These are phyloP conservation scores for Penicillium cataractarum DNA, from an alignment of 495 filamentous ascomycete genomes.

Conservation along the genomic window DNA sequence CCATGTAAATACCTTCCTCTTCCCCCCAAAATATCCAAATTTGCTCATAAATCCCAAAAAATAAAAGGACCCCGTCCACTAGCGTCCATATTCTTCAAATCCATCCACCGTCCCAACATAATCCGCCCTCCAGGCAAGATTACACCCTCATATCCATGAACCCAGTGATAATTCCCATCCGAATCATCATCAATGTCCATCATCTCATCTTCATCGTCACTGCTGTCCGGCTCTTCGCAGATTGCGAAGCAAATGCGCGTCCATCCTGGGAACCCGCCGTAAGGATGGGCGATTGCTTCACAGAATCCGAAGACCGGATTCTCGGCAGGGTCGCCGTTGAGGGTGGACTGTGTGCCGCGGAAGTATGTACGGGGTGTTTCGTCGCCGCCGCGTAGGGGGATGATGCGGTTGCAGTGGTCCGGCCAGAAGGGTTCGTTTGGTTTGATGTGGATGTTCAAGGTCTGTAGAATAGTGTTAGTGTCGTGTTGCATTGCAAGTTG, in stretches of 20 bases:
- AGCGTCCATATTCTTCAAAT: conserved; percentile 25
- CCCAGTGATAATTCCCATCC: conserved; percentile 27
- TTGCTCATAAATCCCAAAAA: conserved; percentile 49
- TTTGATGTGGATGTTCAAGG: conserved; percentile 23
- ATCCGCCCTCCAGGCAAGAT: conserved; percentile 52
- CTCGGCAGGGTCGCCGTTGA: conserved; percentile 7
- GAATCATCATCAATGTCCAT: conserved; percentile 23
- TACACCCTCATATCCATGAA: conserved; percentile 52
- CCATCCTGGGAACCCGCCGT: conserved; percentile 43
- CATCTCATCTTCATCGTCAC: conserved; percentile 12
- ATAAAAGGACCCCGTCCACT: conserved; percentile 54
- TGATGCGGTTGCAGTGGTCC: conserved; percentile 23
- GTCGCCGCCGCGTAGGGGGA: conserved; percentile 9
- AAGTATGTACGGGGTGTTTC: conserved; percentile 27
- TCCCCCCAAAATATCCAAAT: not conserved
- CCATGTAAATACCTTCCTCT: not conserved
- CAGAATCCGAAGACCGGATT: conserved; percentile 37
- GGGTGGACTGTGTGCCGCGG: conserved; percentile 25
- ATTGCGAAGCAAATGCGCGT: conserved; percentile 47
- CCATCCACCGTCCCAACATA: conserved; percentile 54
- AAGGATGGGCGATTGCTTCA: conserved; percentile 28
- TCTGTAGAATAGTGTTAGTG: conserved; percentile 21
- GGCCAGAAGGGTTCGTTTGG: conserved; percentile 31
- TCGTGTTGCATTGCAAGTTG: too few relatives aligned
- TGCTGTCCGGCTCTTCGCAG: conserved; percentile 16